Evolutionary conservation across 495 filamentous ascomycete species (phyloP).

Genomic region (Lichenothelia convexa): DNA sequence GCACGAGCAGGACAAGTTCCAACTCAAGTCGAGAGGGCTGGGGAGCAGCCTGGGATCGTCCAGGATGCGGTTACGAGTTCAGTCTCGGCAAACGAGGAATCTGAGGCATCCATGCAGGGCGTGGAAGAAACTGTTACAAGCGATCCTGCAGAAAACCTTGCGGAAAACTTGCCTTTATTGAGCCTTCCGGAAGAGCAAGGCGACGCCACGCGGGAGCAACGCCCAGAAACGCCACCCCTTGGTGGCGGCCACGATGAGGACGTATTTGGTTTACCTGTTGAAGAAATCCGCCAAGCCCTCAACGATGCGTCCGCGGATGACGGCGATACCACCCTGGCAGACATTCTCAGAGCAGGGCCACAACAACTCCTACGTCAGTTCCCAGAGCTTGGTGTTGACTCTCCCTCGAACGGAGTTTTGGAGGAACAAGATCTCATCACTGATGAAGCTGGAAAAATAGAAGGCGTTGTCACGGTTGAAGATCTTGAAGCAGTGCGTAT

Average conservation of each 20-base stretch:
- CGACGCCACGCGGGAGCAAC: neutral
- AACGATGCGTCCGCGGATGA: neutral
- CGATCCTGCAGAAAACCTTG: neutral
- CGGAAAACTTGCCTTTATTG: neutral
- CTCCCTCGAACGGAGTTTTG: conserved; percentile 1
- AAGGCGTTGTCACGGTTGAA: conserved; percentile 45
- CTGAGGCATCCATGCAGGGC: neutral
- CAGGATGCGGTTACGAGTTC: neutral
- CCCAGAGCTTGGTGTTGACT: neutral
- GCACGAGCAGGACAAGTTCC: neutral
- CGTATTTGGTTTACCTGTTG: neutral
- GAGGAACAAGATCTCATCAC: neutral
- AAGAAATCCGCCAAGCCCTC: neutral
- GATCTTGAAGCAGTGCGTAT: conserved; percentile 66
- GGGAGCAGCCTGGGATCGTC: neutral
- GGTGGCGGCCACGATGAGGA: too few relatives aligned
- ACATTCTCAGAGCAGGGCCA: too few relatives aligned
- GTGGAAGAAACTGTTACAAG: neutral
- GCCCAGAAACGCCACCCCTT: neutral
- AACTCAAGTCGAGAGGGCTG: neutral
- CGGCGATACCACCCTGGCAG: too few relatives aligned
- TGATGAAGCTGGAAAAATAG: conserved; percentile 13
- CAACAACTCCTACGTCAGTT: too few relatives aligned
- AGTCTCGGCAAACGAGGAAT: neutral
- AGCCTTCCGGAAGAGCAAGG: neutral